phyloP scores from a whole-genome alignment of 768 basidiomycete genomes.

The Lyophyllum shimeji region DNA sequence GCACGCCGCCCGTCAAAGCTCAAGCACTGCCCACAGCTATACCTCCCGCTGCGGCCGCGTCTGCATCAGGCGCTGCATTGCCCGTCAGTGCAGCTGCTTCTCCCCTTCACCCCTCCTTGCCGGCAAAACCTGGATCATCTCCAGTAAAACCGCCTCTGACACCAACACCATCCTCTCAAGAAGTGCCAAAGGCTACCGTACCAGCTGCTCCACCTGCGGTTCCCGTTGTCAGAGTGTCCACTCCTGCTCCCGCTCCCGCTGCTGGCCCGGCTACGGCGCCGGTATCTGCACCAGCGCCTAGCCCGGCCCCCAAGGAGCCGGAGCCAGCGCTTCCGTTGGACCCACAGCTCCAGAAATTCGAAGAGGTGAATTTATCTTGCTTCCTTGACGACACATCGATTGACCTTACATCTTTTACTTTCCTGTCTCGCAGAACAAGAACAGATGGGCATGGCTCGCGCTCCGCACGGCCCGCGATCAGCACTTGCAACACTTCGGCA shows the following conservation, averaged over 20 bases:
- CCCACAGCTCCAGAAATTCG: slow-evolving; percentile 53
- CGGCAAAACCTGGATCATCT: slow-evolving; percentile 61
- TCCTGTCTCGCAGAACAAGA: slow-evolving; percentile 57
- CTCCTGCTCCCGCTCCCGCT: slow-evolving; percentile 20
- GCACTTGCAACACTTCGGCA: slow-evolving; percentile 75
- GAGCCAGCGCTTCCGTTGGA: slow-evolving; percentile 34
- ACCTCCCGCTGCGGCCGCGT: slow-evolving; percentile 13
- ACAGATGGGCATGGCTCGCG: slow-evolving; percentile 78
- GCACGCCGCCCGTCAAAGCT: slow-evolving; percentile 10
- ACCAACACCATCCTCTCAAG: slow-evolving; percentile 8
- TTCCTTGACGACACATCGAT: slow-evolving; percentile 7
- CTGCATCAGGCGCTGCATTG: slow-evolving; percentile 24
- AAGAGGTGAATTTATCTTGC: slow-evolving; percentile 51
- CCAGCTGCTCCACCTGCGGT: slow-evolving; percentile 25
- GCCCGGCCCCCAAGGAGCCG: slow-evolving; percentile 18
- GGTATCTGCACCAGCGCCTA: slow-evolving; percentile 26
- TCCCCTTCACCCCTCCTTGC: slow-evolving; percentile 67
- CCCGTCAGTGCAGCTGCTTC: slow-evolving; percentile 35
- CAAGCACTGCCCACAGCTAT: slow-evolving; percentile 18
- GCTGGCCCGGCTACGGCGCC: slow-evolving; percentile 24
- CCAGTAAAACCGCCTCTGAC: slow-evolving; percentile 21
- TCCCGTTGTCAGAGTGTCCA: slow-evolving; percentile 20
- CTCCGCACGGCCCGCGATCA: slow-evolving; percentile 74
- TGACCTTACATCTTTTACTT: slow-evolving; percentile 6
- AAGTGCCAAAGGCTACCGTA: slow-evolving; percentile 28